Conservation (phyloP, 768 basidiomycete species). For the Tricholoma matsutake region DNA sequence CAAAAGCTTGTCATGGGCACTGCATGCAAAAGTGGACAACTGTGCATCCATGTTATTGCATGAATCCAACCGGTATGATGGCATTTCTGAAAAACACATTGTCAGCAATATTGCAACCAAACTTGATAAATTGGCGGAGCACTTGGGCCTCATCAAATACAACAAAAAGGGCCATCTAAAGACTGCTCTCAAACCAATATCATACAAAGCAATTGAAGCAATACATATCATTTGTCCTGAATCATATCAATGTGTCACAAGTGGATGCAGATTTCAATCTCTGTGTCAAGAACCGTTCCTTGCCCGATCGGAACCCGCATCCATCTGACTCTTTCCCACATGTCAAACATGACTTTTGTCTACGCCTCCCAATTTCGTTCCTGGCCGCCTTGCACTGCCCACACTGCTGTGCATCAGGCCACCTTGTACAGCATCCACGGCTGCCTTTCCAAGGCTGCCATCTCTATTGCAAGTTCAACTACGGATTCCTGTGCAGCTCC, state of each 20-base stretch:
- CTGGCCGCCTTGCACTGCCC: no score
- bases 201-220: slow-evolving; percentile 1
- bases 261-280: no score
- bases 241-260: background rate
- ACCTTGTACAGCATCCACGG: no score
- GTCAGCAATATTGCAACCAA: background rate
- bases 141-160: slow-evolving; percentile 11
- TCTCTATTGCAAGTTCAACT: no score
- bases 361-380: no score
- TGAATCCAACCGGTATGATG: background rate
- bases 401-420: no score
- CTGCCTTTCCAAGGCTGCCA: no score
- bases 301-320: no score
- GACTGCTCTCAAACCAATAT: background rate
- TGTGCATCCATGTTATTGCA: background rate
- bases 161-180: background rate
- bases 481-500: no score
- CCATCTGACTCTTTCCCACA: no score
- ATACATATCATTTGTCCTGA: background rate
- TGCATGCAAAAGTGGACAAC: background rate
- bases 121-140: slow-evolving; percentile 14
- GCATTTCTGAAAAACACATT: background rate
- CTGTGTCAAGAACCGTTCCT: no score
- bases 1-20: background rate
- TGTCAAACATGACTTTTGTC: no score